Percentiles rank a stretch among this genome's conserved stretches.
phyloP scores from a whole-genome alignment of 495 filamentous ascomycete genomes.

The Penicillium simplicissimum region DNA sequence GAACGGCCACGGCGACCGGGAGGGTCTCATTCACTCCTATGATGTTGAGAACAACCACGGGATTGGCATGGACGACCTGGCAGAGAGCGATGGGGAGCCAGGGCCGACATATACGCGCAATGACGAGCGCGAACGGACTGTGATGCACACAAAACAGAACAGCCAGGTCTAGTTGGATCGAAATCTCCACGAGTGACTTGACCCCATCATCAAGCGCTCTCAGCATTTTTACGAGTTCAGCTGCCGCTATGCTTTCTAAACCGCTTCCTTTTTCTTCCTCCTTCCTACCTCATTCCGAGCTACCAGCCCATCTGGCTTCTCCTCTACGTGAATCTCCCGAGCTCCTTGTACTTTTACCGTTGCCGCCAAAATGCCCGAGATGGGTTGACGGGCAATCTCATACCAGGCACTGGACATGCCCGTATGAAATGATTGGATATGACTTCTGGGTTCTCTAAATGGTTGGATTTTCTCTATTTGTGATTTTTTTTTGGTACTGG shows the following conservation, averaged over 20 bases:
- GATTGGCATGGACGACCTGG: slow-evolving; percentile 66
- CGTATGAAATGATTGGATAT: slow-evolving; percentile 44
- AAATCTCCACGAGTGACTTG: neutral
- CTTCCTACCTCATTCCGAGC: slow-evolving; percentile 15
- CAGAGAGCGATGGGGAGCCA: slow-evolving; percentile 63
- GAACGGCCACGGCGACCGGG: slow-evolving; percentile 59
- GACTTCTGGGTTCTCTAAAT: slow-evolving; percentile 29
- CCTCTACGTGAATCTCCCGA: slow-evolving; percentile 13
- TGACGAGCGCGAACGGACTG: slow-evolving; percentile 30
- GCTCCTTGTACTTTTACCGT: slow-evolving; percentile 40
- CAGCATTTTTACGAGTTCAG: slow-evolving; percentile 23
- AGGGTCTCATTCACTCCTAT: slow-evolving; percentile 80
- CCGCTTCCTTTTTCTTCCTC: slow-evolving; percentile 14
- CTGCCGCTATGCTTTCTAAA: slow-evolving; percentile 22
- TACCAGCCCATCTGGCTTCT: slow-evolving; percentile 14
- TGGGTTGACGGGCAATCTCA: slow-evolving; percentile 23
- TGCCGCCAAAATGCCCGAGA: slow-evolving; percentile 34
- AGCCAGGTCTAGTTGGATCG: slow-evolving; percentile 32
- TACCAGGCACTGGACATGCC: slow-evolving; percentile 36
- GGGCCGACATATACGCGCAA: slow-evolving; percentile 41
- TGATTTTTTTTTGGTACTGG: slow-evolving; percentile 5
- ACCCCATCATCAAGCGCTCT: slow-evolving; percentile 8
- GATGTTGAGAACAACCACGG: slow-evolving; percentile 68
- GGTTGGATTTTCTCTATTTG: slow-evolving; percentile 24
- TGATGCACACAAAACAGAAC: slow-evolving; percentile 41